Conservation (phyloP, 164 flowering plant species). For the grape (Vitis vinifera) region ASM3070453v1 NC_081808.1:2367501-2368000, state of each 20-base stretch:
- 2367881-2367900: not conserved
- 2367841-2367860: too few species aligned
- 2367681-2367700: too few species aligned
- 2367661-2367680: too few species aligned
- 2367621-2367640: not conserved
- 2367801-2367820: too few species aligned
- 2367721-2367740: too few species aligned
- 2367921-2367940: constrained; percentile 53
- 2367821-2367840: too few species aligned
- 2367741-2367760: too few species aligned
- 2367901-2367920: not conserved
- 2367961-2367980: constrained; percentile 78
- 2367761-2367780: too few species aligned
- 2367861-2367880: not conserved
- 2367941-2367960: constrained; percentile 42
- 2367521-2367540: constrained; percentile 66
- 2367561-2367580: not conserved
- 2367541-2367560: constrained; percentile 60
- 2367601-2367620: not conserved
- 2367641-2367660: too few species aligned
- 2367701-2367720: too few species aligned
- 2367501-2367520: constrained; percentile 81
- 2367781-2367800: too few species aligned
- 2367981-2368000: constrained; percentile 70
- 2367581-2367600: not conserved